Conservation (phyloP, 805 yeast species). For the Candida xyloterini region DNA sequence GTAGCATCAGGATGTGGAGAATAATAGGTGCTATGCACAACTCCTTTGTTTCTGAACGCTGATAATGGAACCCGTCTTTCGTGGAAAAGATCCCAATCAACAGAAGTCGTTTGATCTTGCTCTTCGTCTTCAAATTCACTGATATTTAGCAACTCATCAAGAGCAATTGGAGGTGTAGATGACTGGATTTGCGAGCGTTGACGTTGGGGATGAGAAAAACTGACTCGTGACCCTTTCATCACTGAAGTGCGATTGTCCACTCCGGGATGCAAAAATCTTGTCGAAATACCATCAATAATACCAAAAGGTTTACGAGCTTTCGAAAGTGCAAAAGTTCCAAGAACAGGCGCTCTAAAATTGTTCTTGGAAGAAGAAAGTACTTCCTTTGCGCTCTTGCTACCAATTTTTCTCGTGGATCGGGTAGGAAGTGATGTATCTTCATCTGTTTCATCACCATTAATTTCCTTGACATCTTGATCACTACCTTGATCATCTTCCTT, state of each 20-base stretch:
- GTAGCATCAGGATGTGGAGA: conserved; percentile 20
- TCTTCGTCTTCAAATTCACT: conserved; percentile 81
- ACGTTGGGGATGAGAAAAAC: conserved; percentile 1
- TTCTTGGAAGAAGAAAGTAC: conserved; percentile 83
- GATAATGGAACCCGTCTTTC: conserved; percentile 70
- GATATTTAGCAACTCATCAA: conserved; percentile 85
- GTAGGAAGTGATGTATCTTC: conserved; percentile 84
- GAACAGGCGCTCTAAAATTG: conserved; percentile 83
- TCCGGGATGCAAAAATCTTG: conserved; percentile 67
- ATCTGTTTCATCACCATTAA: conserved; percentile 82
- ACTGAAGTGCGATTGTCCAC: conserved; percentile 27
- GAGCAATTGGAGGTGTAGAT: conserved; percentile 25
- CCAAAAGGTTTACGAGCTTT: conserved; percentile 77
- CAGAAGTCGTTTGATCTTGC: conserved; percentile 39
- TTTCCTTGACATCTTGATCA: conserved; percentile 9
- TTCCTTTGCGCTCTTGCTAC: conserved; percentile 86
- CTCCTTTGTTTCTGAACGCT: conserved; percentile 83
- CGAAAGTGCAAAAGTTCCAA: conserved; percentile 89
- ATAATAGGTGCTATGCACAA: conserved; percentile 27
- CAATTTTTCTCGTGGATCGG: conserved; percentile 57
- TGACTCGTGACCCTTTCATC: conserved; percentile 22
- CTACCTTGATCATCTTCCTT: conserved; percentile 21
- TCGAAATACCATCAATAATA: conserved; percentile 90
- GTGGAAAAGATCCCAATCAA: conserved; percentile 27
- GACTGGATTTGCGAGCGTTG: conserved; percentile 9